Base-by-base conservation (phyloP, 257 asterid genomes). In the Marsdenia floribunda region DNA sequence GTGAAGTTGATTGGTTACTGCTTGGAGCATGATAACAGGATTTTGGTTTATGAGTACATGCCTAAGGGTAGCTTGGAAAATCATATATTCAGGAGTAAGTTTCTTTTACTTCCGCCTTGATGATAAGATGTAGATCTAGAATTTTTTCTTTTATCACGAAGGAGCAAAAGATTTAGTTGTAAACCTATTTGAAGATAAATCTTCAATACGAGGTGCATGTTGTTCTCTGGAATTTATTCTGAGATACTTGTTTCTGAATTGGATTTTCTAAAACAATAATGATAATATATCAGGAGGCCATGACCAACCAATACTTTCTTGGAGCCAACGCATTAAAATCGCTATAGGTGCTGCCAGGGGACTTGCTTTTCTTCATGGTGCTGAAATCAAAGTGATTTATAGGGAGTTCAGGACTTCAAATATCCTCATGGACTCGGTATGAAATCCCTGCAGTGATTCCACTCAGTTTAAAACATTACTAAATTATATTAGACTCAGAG, bases 51-150 rank as follows among this genome's bases (percentile, higher is more conserved):
- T 24, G 98, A 93, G 79, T 90, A 83, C 84, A 90, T 93, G 97
- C 81, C 97, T 75, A 89, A 87, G 88, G 96, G 97, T 79, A 90
- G 97, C 90, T 81, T 89, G 93, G 98, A 93, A 82, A 89, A 90
- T 85, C 97, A 93, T 83, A 80, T 90, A 29, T 92, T 90, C 86
- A 85, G 98, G 81, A 86, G 98, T 92, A 77, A 80, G 98, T 86
- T 73, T 78, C 42, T 78, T 70, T 21, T 61, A 19, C 50, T 63
- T 55, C 76, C 70, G 50, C 52, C 29, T 0, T 50, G 58, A 12
- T 15, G 6, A 47, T 11, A 49, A 7, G 55, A 21, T 26, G 15
- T 35, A 18, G 21, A 69, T 68, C 21, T 22, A 8, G 22, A 52
- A 76, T 33, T 12, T 50, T 29, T 58, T 6, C 4, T 35, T 38